Evolutionary conservation across 805 yeast species (phyloP).

Genomic region (Lachancea lanzarotensis): DNA sequence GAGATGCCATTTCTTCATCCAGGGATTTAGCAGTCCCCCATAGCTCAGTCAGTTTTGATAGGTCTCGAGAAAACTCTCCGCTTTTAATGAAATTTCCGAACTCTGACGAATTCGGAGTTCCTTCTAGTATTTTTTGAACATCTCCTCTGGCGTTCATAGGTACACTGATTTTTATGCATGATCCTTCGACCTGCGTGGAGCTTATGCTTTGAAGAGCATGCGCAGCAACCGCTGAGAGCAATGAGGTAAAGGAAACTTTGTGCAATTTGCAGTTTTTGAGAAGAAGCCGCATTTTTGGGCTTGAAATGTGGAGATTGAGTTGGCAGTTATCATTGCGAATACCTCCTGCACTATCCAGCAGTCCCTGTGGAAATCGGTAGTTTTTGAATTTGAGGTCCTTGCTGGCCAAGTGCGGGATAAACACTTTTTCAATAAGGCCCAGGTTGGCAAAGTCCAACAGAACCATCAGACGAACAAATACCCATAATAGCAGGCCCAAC

Average conservation of each 20-base stretch:
- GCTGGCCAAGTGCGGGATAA: constrained; percentile 1
- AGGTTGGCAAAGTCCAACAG: constrained; percentile 8
- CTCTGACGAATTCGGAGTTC: constrained; percentile 7
- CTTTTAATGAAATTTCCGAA: constrained; percentile 25
- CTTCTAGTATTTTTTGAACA: constrained; percentile 9
- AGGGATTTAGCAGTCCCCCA: constrained; percentile 18
- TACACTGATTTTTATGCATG: constrained; percentile 11
- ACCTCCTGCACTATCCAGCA: constrained; percentile 10
- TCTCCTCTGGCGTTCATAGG: constrained; percentile 25
- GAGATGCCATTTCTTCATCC: constrained; percentile 5
- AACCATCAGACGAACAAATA: constrained; percentile 1
- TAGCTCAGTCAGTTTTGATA: constrained; percentile 3
- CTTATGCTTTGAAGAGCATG: constrained; percentile 3
- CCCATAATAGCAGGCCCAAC: constrained; percentile 13
- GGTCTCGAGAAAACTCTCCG: constrained; percentile 9
- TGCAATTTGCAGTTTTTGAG: constrained; percentile 18
- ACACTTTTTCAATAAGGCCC: neutral
- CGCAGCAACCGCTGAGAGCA: constrained; percentile 16
- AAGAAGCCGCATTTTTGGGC: constrained; percentile 11
- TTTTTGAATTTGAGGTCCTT: constrained; percentile 17
- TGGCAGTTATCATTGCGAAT: constrained; percentile 21
- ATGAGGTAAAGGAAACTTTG: constrained; percentile 21
- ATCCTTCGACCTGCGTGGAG: constrained; percentile 7
- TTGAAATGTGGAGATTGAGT: constrained; percentile 11
- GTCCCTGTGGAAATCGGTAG: constrained; percentile 15